Conservation (phyloP, 2,329 filamentous ascomycete species). For the Aurifilum marmelostoma region DNA sequence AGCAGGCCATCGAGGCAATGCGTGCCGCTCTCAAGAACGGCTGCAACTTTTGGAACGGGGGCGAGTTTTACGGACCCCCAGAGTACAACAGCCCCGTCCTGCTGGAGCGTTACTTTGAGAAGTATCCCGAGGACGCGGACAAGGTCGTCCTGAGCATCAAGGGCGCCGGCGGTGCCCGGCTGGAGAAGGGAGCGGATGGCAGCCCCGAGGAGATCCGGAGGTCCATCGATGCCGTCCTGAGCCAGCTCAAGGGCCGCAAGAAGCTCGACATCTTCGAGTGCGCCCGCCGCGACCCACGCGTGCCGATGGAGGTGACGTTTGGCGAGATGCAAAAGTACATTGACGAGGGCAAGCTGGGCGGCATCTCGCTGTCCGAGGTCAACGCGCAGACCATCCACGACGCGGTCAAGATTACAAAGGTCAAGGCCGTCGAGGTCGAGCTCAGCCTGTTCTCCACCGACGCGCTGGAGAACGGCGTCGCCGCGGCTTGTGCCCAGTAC, state of each 20-base stretch:
- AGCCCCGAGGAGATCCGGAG: conserved; percentile 57
- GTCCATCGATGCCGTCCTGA: conserved; percentile 61
- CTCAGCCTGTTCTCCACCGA: conserved; percentile 55
- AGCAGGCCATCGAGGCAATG: conserved; percentile 58
- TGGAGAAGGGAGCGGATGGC: conserved; percentile 46
- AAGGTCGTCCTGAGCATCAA: conserved; percentile 68
- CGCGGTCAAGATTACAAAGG: conserved; percentile 48
- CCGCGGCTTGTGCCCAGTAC: conserved; percentile 52
- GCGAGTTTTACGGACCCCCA: conserved; percentile 66
- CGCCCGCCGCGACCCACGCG: conserved; percentile 57
- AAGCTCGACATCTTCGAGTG: conserved; percentile 64
- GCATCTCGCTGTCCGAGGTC: conserved; percentile 57
- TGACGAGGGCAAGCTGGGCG: conserved; percentile 54
- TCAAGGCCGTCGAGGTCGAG: conserved; percentile 58
- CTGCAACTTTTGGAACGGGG: conserved; percentile 62
- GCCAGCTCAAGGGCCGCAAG: conserved; percentile 56
- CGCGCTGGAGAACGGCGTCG: conserved; percentile 54
- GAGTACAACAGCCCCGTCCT: conserved; percentile 61
- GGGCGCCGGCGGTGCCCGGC: conserved; percentile 50
- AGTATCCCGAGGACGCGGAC: conserved; percentile 65
- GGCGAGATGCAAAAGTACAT: conserved; percentile 50
- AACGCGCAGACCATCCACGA: conserved; percentile 52
- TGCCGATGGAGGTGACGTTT: conserved; percentile 49
- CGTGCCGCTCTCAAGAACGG: conserved; percentile 53
- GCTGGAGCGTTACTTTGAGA: conserved; percentile 64